Percentiles rank a stretch among this genome's conserved stretches.
These are phyloP conservation scores for Pseudogymnoascus sp. DNA, from an alignment of 2,329 filamentous ascomycete genomes.

Conservation along the genomic window DNA sequence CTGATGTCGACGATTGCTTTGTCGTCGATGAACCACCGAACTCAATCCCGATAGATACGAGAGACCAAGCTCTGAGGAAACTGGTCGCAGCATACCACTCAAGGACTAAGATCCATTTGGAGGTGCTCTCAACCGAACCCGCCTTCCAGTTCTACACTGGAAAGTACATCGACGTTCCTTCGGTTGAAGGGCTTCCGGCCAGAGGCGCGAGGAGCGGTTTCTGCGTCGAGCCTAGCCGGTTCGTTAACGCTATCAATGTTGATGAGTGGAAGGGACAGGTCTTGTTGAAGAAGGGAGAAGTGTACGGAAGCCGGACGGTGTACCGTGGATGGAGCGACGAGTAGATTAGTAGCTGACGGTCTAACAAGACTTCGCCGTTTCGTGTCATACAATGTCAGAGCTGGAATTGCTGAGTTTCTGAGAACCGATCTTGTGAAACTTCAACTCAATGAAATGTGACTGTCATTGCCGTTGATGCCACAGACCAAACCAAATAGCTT, in stretches of 20 bases:
- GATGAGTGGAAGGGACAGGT: constrained; percentile 72
- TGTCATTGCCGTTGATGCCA: neutral
- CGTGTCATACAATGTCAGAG: neutral
- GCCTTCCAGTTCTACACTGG: constrained; percentile 97
- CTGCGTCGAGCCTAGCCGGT: constrained; percentile 86
- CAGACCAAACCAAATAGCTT: neutral
- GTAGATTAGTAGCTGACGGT: neutral
- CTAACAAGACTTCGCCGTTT: neutral
- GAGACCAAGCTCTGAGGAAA: constrained; percentile 49
- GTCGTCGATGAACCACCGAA: constrained; percentile 42
- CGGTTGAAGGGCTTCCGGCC: constrained; percentile 47
- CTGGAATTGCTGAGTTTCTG: neutral
- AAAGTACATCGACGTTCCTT: constrained; percentile 70
- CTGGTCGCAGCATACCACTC: constrained; percentile 69
- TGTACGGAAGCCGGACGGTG: constrained; percentile 71
- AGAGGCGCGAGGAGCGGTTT: constrained; percentile 66
- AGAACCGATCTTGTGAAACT: neutral
- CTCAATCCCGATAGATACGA: constrained; percentile 41
- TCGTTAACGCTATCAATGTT: constrained; percentile 79
- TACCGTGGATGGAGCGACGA: constrained; percentile 74
- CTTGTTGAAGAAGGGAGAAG: constrained; percentile 73
- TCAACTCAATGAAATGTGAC: neutral
- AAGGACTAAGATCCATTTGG: constrained; percentile 65
- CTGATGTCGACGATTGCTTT: constrained; percentile 87
- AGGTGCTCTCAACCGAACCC: constrained; percentile 85